These are phyloP conservation scores for Rhizopus sp. DNA, from an alignment of 371 early-diverging fungal genomes.

Conservation along the genomic window DNA sequence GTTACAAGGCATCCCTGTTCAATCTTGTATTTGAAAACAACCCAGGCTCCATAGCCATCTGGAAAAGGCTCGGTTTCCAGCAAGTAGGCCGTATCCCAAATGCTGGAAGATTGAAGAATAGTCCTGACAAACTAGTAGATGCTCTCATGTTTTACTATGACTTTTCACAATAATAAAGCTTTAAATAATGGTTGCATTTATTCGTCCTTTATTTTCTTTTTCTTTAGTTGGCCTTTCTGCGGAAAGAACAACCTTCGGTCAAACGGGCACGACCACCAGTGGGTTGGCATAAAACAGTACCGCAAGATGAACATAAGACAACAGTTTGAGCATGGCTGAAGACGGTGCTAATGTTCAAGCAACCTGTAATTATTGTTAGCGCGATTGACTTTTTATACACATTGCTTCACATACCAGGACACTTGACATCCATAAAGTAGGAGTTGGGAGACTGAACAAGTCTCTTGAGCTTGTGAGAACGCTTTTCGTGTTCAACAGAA, in stretches of 20 bases:
- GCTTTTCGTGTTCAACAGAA: conserved; percentile 89
- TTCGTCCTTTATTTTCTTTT: not conserved
- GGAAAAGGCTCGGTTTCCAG: conserved; percentile 68
- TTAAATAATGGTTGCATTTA: not conserved
- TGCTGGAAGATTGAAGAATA: conserved; percentile 57
- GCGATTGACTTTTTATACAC: not conserved
- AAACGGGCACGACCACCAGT: conserved; percentile 99
- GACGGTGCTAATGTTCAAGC: conserved; percentile 96
- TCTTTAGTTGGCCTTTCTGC: conserved; percentile 54
- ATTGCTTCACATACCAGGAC: conserved; percentile 72
- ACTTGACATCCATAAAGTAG: conserved; percentile 99
- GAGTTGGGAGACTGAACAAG: conserved; percentile 99
- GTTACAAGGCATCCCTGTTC: conserved; percentile 78
- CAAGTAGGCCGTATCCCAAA: conserved; percentile 71
- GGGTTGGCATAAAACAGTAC: conserved; percentile 96
- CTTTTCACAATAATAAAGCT: conserved; percentile 37
- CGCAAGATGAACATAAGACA: conserved; percentile 95
- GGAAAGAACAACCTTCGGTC: conserved; percentile 80
- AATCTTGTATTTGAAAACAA: conserved; percentile 81
- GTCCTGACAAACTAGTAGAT: conserved; percentile 62
- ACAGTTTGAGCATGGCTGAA: conserved; percentile 99
- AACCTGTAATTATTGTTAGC: conserved; percentile 56
- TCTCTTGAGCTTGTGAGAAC: conserved; percentile 99
- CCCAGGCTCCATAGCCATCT: conserved; percentile 63
- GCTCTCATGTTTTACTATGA: conserved; percentile 78